Evolutionary conservation across 2,329 filamentous ascomycete species (phyloP).

Genomic region (Tympanopsis confertula): DNA sequence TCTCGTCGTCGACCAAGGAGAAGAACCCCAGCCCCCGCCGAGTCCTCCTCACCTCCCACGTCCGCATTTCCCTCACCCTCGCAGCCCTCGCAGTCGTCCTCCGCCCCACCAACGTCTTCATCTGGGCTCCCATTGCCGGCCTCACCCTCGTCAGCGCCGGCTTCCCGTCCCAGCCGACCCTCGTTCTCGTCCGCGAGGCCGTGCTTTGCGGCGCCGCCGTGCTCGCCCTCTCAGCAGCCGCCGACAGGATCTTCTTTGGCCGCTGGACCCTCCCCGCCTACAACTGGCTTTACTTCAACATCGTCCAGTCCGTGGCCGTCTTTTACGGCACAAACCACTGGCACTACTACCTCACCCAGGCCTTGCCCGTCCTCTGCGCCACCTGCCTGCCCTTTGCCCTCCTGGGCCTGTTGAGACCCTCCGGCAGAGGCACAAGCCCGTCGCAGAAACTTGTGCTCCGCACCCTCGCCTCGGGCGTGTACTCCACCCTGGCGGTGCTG

Average conservation of each 20-base stretch:
- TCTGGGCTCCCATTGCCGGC: constrained; percentile 63
- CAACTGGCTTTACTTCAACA: constrained; percentile 81
- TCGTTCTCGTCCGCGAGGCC: constrained; percentile 49
- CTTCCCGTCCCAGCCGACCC: constrained; percentile 26
- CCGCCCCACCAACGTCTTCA: constrained; percentile 76
- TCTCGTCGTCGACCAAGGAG: constrained; percentile 24
- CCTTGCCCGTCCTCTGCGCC: constrained; percentile 74
- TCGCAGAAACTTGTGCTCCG: constrained; percentile 30
- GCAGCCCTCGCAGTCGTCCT: constrained; percentile 76
- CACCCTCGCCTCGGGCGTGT: constrained; percentile 43
- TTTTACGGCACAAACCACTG: constrained; percentile 86
- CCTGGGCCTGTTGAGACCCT: constrained; percentile 45
- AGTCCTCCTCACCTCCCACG: constrained; percentile 23
- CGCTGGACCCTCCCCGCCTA: constrained; percentile 81
- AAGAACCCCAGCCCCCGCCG: constrained; percentile 25
- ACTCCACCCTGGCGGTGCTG: constrained; percentile 49
- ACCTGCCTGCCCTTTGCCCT: constrained; percentile 70
- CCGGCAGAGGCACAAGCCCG: constrained; percentile 16
- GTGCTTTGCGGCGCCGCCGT: constrained; percentile 50
- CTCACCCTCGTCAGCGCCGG: constrained; percentile 31
- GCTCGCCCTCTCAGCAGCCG: constrained; percentile 49
- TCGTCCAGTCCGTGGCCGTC: constrained; percentile 73
- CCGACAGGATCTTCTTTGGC: constrained; percentile 72
- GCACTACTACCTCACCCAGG: constrained; percentile 90
- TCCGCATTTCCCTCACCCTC: constrained; percentile 56